Evolutionary conservation across 345 rosid species (phyloP), one percentile per base, ranked within the genome.

Genomic region (Rhodamnia argentea): DNA sequence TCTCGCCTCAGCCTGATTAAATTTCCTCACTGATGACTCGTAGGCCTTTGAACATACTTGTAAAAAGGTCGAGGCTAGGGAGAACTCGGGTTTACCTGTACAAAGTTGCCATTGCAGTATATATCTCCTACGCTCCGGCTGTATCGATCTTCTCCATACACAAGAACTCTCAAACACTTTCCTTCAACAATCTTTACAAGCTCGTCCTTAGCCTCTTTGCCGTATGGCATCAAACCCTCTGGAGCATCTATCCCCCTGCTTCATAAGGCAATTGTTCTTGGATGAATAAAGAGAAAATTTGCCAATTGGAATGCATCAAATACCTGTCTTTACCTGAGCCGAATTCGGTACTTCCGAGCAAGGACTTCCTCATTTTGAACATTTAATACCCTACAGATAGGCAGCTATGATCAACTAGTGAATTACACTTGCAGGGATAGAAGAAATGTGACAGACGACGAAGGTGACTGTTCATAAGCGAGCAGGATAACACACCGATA

Each of bases 241-340:
- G 96, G 99, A 85, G 99, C 93, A 91, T 97, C 99, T 82, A 96
- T 95, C 84, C 99, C 99, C 86, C 98, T 97, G 90, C 37, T 70
- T 70, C 47, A 70, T 4, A 70, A 70, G 47, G 47, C 47, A 70
- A 10, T 70, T 16, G 47, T 37, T 37, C 13, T 32, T 70, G 47
- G 78, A 37, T 1, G 78, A 37, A 37, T 32, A 70, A 70, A 70
- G 13, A 32, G 78, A 16, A 20, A 32, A 22, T 8, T 70, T 70
- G 26, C 47, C 47, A 37, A 70, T 70, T 9, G 3, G 78, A 18
- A 70, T 37, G 78, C 3, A 3, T 70, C 78, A 70, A 44, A 23
- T 22, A 14, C 76, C 74, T 13, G 4, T 18, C 52, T 50, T 85
- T 89, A 93, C 93, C 96, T 92, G 64, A 96, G 90, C 86, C 95